Conservation (phyloP, 495 filamentous ascomycete genomes). For the Cercophora sp. region DNA sequence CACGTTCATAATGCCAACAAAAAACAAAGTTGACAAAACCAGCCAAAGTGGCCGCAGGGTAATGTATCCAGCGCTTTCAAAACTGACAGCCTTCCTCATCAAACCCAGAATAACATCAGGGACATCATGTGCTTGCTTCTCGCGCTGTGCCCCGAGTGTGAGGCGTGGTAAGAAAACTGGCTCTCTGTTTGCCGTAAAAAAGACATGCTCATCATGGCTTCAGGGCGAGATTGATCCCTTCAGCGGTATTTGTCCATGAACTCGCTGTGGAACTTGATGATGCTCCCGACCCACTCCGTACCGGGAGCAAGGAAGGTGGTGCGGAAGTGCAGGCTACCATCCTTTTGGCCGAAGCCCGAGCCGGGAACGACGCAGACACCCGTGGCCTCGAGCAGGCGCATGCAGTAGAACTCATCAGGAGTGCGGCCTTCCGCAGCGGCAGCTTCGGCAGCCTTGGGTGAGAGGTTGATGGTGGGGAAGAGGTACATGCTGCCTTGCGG, state of each 20-base stretch:
- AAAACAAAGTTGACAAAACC: neutral
- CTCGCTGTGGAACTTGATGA: conserved; percentile 83
- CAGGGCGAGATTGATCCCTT: neutral
- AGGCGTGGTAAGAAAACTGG: too few relatives aligned
- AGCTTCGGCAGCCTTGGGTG: conserved; percentile 66
- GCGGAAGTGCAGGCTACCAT: conserved; percentile 87
- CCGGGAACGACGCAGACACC: conserved; percentile 95
- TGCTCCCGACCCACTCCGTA: conserved; percentile 86
- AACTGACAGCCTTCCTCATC: neutral
- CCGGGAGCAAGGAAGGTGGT: conserved; percentile 96
- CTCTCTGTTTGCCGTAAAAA: too few relatives aligned
- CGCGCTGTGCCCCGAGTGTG: neutral
- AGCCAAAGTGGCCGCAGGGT: too few relatives aligned
- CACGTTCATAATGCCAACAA: too few relatives aligned
- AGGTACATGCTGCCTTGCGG: conserved; percentile 97
- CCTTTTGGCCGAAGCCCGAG: conserved; percentile 88
- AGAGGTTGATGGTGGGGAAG: conserved; percentile 85
- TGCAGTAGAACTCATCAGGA: conserved; percentile 91
- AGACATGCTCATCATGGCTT: too few relatives aligned
- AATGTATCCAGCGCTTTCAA: too few relatives aligned
- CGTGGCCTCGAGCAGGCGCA: conserved; percentile 84
- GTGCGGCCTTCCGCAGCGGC: conserved; percentile 68
- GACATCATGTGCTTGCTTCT: conserved; percentile 3
- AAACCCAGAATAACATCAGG: neutral
- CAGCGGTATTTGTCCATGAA: conserved; percentile 81